Base-by-base conservation (phyloP, 108 stramenopile species). In the Pinguiococcus pyrenoidosus region DNA sequence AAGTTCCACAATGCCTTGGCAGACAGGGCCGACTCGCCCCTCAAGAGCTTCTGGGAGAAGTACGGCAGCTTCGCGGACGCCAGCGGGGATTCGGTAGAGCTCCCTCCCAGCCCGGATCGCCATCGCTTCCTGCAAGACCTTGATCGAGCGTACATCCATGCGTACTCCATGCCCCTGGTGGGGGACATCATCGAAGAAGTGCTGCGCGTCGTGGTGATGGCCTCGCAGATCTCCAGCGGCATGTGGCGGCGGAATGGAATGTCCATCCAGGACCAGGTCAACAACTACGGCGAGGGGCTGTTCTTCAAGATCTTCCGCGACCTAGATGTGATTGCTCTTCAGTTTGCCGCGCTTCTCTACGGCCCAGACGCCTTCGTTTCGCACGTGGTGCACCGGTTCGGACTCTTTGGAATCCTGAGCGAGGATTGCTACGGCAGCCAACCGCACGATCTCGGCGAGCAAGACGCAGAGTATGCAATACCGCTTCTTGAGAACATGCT, bases 201-300 rank as follows among this genome's bases (percentile, higher is more conserved):
- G 8, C 48, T 68, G 7, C 13, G 9, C 25, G 49, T 46, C 35
- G 32, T 73, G 27, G 60, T 36, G 28, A 26, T 54, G 23, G 72
- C 81, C 12, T 81, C 87, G 24, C 84, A 91, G 63, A 79, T 95
- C n/a, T 70, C 81, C 44, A 71, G 77, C 0, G 80, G 84, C 14
- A 46, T 95, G 20, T 95, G 93, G 93, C 60, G 66, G 35, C 63
- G 89, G n/a, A 95, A 95, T 56, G 89, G 89, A 2, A 82, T 32
- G 76, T 49, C 22, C n/a, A 46, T 55, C 14, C 17, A 47, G 40
- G 32, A 43, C 28, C 47, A 68, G 63, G 49, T 68, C 32, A 55
- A 84, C 13, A 82, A 89, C 55, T 89, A 84, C 36, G 63, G 76
- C 18, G 89, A 90, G 58, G 83, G 87, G 27, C 88, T 82, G n/a